phyloP scores from a whole-genome alignment of 2,329 filamentous ascomycete species.

The Diaporthe vexans region DNA sequence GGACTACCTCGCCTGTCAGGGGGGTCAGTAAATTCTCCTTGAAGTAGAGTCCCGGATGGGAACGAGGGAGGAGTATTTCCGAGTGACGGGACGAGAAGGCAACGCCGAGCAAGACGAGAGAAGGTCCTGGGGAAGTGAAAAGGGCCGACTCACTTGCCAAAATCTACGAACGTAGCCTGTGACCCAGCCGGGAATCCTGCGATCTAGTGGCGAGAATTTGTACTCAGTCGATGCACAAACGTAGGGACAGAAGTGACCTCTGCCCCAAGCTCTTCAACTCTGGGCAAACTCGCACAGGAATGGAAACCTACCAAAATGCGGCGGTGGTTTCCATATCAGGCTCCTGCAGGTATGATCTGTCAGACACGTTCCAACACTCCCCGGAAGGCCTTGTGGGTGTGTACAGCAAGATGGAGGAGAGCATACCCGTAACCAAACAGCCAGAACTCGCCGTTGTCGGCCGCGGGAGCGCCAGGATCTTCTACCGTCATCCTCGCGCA shows the following conservation, averaged over 20 bases:
- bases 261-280: not conserved
- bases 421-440: slow-evolving; percentile 93
- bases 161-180: slow-evolving; percentile 94
- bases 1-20: slow-evolving; percentile 49
- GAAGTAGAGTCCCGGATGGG: not conserved
- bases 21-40: slow-evolving; percentile 37
- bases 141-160: slow-evolving; percentile 83
- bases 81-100: not conserved
- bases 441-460: slow-evolving; percentile 81
- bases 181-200: slow-evolving; percentile 89
- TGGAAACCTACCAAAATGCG: slow-evolving; percentile 82
- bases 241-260: too few species aligned
- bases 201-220: slow-evolving; percentile 67
- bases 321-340: slow-evolving; percentile 98
- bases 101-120: slow-evolving; percentile 23
- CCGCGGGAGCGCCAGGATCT: slow-evolving; percentile 45
- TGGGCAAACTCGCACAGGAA: slow-evolving; percentile 19
- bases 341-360: slow-evolving; percentile 69
- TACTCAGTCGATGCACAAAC: slow-evolving; percentile 20
- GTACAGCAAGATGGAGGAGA: slow-evolving; percentile 27
- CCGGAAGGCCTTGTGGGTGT: not conserved
- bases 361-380: not conserved
- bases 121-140: not conserved
- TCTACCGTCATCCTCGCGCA: slow-evolving; percentile 54
- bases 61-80: not conserved